Base-by-base conservation (phyloP, 257 asterid species). In the Primulina eburnea region DNA sequence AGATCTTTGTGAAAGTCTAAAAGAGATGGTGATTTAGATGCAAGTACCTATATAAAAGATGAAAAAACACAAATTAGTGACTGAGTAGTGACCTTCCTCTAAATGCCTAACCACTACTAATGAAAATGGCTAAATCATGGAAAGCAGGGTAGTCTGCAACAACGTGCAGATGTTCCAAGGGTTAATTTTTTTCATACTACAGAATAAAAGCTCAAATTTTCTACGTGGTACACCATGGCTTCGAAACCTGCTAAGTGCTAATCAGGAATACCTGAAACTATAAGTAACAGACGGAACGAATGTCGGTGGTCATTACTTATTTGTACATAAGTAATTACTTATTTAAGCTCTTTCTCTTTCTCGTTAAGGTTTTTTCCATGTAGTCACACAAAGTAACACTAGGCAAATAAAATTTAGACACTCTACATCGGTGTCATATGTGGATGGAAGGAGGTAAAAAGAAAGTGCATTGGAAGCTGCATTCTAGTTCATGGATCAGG, bases 1-100 rank as follows among this genome's bases (percentile, higher is more conserved):
- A 92, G 89, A 80, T 90, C 96, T 53, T 16, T 70, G 78, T 88
- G 90, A 62, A 92, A 92, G 79, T 85, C 87, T 64, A 92, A 77
- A 73, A 92, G 96, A 47, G 82, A 65, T 12, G 96, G 92, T 56
- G 92, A 74, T 78, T 81, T 88, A 17, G 92, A 65, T 16, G 95
- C 97, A 82, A 92, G 92, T 76, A 88, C 96, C 98, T 92, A 83
- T 38, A 62, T 73, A 73, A 26, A 73, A 74, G 73, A 62, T 65
- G 60, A 53, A 60, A 63, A 33, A 60, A 70, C 65, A 32, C 58
- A 65, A 60, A 55, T 71, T 62, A 71, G 53, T 71, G 40, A 70
- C 71, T 61, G 52, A 32, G 52, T 6, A n/a, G 10, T n/a, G 53
- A 59, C 21, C 8, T 62, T 33, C 32, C 60, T 53, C 32, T 33